Evolutionary conservation across 208 protist genomes (phyloP), one percentile per base, ranked within the genome.

Genomic region (Leishmania turanica): DNA sequence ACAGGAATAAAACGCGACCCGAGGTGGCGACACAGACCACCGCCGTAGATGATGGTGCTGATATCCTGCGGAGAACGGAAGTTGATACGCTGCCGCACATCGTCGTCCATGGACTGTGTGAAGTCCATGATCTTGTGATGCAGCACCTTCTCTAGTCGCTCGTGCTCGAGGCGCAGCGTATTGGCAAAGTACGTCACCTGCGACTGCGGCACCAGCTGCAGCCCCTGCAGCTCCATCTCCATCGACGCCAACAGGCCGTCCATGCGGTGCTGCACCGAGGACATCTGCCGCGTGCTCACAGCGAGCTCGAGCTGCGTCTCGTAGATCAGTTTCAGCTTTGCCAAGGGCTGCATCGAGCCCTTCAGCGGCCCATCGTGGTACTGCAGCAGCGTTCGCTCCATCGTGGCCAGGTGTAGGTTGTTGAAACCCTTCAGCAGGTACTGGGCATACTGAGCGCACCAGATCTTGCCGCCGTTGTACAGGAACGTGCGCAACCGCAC

Each of bases 391-490:
- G 95, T 96, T 9, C 93, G 89, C 84, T 98, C 95, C 89, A 98
- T 96, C 51, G 90, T 94, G 51, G 88, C 85, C 17, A 97, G 85
- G 82, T 95, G 90, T 56, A 90, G 71, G 86, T 96, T 88, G 78
- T 96, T 96, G 82, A 96, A 97, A 24, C 96, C 96, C 54, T 90
- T 91, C 60, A 98, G 79, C 19, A 98, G 88, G 88, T 98, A 98
- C 91, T 98, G 93, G 7, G 95, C 95, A 86, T 98, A 98, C 88
- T 98, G 96, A 64, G 93, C 93, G 79, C 95, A 97, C 95, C 96
- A 98, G 40, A 97, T 89, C 53, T 89, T 85, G 47, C 92, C 95
- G 13, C 95, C 95, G 74, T 94, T 96, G 81, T 81, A 84, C 58
- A 97, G 80, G 78, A 97, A 96, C 49, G 87, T 72, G 24, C 84